These are phyloP conservation scores for Forsythia viridissima DNA, from an alignment of 257 asterid genomes.

Conservation along the genomic window DNA sequence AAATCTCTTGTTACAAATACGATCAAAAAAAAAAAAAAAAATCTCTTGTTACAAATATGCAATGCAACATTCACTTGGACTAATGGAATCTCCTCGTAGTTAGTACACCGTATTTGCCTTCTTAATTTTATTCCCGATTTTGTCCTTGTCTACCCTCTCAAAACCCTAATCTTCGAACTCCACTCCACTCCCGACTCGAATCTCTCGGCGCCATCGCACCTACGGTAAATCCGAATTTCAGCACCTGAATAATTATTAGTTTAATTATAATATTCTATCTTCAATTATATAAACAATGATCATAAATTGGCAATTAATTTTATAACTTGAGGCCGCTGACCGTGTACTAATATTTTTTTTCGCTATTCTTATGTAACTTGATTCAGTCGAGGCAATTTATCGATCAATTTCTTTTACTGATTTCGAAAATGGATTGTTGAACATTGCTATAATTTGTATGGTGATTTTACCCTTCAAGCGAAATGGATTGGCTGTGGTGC, in stretches of 20 bases:
- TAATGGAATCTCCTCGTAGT: too few species aligned
- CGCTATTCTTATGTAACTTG: neutral
- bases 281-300: neutral
- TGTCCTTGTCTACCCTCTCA: neutral
- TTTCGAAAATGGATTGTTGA: neutral
- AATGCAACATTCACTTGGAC: neutral
- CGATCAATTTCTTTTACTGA: neutral
- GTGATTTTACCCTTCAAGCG: neutral
- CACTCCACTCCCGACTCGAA: neutral
- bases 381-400: neutral
- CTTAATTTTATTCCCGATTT: neutral
- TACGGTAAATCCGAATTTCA: neutral
- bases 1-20: too few species aligned
- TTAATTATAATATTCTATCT: neutral
- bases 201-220: conserved; percentile 16
- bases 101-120: neutral
- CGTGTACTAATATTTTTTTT: neutral
- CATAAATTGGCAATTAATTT: neutral
- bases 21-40: too few species aligned
- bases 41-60: too few species aligned
- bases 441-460: neutral
- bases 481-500: neutral
- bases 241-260: neutral
- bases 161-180: conserved; percentile 26
- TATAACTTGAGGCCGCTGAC: neutral